A percentile compares a stretch with the other conserved stretches of the same genome.
Conservation (phyloP, 345 rosid genomes). For the Arabis alpina region DNA sequence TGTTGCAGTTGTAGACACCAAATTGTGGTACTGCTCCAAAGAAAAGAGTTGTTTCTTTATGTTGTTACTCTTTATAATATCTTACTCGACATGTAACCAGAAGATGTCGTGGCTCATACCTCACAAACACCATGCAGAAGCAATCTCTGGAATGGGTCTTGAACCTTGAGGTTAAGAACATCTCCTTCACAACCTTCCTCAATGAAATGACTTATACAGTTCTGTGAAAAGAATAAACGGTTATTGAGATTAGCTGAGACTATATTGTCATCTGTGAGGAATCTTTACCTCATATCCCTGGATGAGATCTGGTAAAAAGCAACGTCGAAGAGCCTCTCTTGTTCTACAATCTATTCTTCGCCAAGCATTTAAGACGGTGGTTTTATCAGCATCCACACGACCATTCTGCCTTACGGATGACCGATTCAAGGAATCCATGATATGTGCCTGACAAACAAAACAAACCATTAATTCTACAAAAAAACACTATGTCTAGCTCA, state of each 20-base stretch:
- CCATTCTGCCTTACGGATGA: constrained; percentile 57
- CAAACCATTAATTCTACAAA: background rate
- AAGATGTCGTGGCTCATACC: constrained; percentile 49
- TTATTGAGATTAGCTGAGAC: background rate
- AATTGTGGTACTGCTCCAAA: constrained; percentile 70
- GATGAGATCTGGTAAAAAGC: constrained; percentile 80
- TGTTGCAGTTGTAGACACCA: constrained; percentile 70
- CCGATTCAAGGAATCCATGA: constrained; percentile 54
- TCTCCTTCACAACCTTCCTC: constrained; percentile 59
- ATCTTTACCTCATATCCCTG: constrained; percentile 77
- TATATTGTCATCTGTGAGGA: constrained; percentile 2
- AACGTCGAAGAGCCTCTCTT: constrained; percentile 88
- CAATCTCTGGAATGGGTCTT: constrained; percentile 90
- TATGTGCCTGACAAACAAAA: constrained; percentile 58
- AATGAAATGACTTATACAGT: constrained; percentile 66
- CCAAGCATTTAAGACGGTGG: constrained; percentile 82
- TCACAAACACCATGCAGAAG: constrained; percentile 94
- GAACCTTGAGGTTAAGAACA: constrained; percentile 66
- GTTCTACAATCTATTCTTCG: constrained; percentile 76
- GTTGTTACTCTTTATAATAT: constrained; percentile 10
- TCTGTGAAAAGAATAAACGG: constrained; percentile 42
- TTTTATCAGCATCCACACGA: constrained; percentile 65
- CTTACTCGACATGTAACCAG: too few species aligned
- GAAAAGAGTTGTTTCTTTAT: constrained; percentile 9
- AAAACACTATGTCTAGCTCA: too few species aligned